Evolutionary conservation across 805 yeast species (phyloP).

Genomic region (Pichia eremophila): DNA sequence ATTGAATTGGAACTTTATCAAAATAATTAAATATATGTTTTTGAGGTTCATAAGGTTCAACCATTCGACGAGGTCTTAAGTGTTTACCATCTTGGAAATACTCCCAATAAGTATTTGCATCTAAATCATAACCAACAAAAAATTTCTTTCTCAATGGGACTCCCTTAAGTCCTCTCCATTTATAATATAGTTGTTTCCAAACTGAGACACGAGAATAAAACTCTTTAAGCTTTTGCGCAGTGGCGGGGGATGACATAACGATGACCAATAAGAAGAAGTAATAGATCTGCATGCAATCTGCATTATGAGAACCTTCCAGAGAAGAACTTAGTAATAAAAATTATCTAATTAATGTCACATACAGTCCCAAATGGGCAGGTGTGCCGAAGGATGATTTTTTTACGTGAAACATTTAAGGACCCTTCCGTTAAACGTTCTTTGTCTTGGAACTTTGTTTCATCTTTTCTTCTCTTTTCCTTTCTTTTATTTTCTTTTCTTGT

Average conservation of each 20-base stretch:
- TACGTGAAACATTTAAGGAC: too few species aligned
- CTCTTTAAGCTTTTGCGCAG: slow-evolving; percentile 40
- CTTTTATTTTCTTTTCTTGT: too few species aligned
- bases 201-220: slow-evolving; percentile 33
- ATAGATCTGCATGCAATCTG: too few species aligned
- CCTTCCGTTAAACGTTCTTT: too few species aligned
- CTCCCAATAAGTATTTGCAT: slow-evolving; percentile 85
- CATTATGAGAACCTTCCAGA: too few species aligned
- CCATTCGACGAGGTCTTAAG: slow-evolving; percentile 47
- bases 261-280: too few species aligned
- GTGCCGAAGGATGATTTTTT: too few species aligned
- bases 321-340: too few species aligned
- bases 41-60: slow-evolving; percentile 43
- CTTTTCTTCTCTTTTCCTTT: too few species aligned
- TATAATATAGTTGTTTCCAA: slow-evolving; percentile 40
- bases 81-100: slow-evolving; percentile 37
- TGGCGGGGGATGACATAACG: not conserved
- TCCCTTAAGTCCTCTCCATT: slow-evolving; percentile 50
- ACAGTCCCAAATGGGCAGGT: too few species aligned
- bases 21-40: slow-evolving; percentile 50
- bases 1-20: slow-evolving; percentile 53
- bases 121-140: slow-evolving; percentile 71
- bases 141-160: slow-evolving; percentile 64
- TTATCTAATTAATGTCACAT: too few species aligned
- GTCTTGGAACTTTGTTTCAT: too few species aligned